Base-by-base conservation (phyloP, 352 stramenopile species). In the Paralagenidium karlingii region DNA sequence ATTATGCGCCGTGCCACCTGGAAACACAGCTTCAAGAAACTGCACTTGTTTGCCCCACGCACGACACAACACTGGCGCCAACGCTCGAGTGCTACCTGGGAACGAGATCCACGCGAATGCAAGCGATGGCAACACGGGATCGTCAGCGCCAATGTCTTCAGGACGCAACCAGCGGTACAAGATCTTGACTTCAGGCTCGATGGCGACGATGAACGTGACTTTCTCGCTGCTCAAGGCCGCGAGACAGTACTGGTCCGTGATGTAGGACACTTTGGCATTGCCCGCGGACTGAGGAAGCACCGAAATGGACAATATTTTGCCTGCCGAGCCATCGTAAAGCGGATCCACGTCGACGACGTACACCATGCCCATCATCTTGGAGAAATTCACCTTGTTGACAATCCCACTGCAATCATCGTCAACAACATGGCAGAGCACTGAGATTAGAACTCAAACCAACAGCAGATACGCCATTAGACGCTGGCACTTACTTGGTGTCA, bases 121-220 rank as follows among this genome's bases (percentile, higher is more conserved):
- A n/a, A 98, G 58, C 36, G 88, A 96, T 33, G 93, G 93, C 5
- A 97, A 63, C 12, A 85, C 75, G 0, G 75, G 75, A 60, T 94
- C 61, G 42, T 80, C 63, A 41, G 50, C 41, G 2, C 55, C 52
- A 36, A 86, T 78, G n/a, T 82, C 58, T 12, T 78, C 58, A 12
- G 90, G 87, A 43, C 80, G 71, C 2, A 74, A 47, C 94, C 94
- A 98, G 33, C 87, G 82, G 61, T 97, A 86, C 25, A 97, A 60
- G 9, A 98, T 87, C 41, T 85, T 90, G 7, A 97, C 88, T 34
- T 90, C 84, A 7, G 91, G 94, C 48, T 97, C 89, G 15, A 98
- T 92, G 4, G 88, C 88, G 15, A 98, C 90, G 16, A 96, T 80
- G 60, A 98, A 98, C 2, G 91, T 97, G 46, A 94, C 83, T 19